Evolutionary conservation across 768 basidiomycete species (phyloP).

Genomic region (Lyophyllum atratum): DNA sequence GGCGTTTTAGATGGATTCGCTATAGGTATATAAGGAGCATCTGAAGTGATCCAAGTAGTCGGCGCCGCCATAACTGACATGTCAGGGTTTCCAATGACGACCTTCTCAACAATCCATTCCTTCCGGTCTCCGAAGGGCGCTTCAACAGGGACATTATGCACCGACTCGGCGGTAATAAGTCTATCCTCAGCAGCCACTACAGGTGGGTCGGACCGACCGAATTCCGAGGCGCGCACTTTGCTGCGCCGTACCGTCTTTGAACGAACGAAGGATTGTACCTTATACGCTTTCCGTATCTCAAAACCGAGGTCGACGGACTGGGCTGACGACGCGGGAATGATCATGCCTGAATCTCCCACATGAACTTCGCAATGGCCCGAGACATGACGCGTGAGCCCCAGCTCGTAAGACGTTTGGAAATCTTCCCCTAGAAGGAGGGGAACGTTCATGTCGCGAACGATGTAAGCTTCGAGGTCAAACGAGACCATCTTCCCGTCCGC

Average conservation of each 20-base stretch:
- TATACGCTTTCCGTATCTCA: conserved; percentile 14
- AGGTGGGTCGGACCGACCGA: background rate
- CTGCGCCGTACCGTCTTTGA: background rate
- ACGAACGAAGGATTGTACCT: conserved; percentile 5
- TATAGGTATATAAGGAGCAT: background rate
- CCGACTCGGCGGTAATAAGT: background rate
- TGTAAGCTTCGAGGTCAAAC: conserved; percentile 29
- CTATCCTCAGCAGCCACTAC: background rate
- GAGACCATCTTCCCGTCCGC: conserved; percentile 11
- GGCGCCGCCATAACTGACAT: background rate
- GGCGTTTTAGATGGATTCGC: background rate
- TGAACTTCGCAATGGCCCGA: conserved; percentile 12
- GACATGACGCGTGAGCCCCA: background rate
- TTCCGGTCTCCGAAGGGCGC: conserved; percentile 10
- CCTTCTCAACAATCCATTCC: conserved; percentile 20
- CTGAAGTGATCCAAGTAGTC: background rate
- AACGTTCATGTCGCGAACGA: conserved; percentile 29
- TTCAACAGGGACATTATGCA: conserved; percentile 6
- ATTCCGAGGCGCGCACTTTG: background rate
- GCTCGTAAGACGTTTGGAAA: conserved; percentile 30
- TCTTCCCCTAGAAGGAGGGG: conserved; percentile 34
- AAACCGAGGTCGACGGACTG: conserved; percentile 18
- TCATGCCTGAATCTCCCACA: background rate
- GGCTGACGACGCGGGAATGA: conserved; percentile 9
- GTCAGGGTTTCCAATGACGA: conserved; percentile 8